A percentile compares a stretch with the other conserved stretches of the same genome.
phyloP scores from a whole-genome alignment of 495 filamentous ascomycete genomes.

The Xylaria cubensis region DNA sequence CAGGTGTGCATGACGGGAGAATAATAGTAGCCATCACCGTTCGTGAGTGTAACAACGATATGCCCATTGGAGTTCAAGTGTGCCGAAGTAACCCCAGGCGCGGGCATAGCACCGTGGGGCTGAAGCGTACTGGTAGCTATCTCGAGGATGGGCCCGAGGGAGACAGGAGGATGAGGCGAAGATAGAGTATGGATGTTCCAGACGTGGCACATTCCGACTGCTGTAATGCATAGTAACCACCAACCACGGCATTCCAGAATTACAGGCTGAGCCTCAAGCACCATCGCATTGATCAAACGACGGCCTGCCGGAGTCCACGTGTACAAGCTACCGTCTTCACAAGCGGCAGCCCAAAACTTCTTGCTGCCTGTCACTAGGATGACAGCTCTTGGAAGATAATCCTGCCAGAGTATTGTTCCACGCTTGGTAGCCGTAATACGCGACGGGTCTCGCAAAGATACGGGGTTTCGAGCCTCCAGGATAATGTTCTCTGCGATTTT shows the following conservation, averaged over 20 bases:
- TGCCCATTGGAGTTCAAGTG: slow-evolving; percentile 85
- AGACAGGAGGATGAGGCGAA: slow-evolving; percentile 87
- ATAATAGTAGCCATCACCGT: slow-evolving; percentile 93
- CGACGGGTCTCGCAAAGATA: slow-evolving; percentile 76
- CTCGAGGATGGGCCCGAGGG: slow-evolving; percentile 87
- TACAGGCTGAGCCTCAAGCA: slow-evolving; percentile 91
- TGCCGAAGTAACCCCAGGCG: slow-evolving; percentile 85
- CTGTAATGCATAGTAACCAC: slow-evolving; percentile 87
- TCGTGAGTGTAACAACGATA: slow-evolving; percentile 83
- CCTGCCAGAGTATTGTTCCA: slow-evolving; percentile 91
- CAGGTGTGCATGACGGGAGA: slow-evolving; percentile 82
- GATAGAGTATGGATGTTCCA: slow-evolving; percentile 90
- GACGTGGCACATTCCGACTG: slow-evolving; percentile 87
- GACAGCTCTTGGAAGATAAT: slow-evolving; percentile 83
- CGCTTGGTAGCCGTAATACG: slow-evolving; percentile 79
- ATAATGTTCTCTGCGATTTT: slow-evolving; percentile 64
- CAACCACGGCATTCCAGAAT: slow-evolving; percentile 88
- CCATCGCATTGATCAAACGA: slow-evolving; percentile 78
- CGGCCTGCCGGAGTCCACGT: slow-evolving; percentile 95
- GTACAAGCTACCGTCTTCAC: slow-evolving; percentile 92
- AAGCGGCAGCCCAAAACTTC: slow-evolving; percentile 88
- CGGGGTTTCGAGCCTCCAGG: slow-evolving; percentile 59
- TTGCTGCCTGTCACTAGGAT: slow-evolving; percentile 88
- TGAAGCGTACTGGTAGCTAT: slow-evolving; percentile 71
- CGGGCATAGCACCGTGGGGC: slow-evolving; percentile 70